Conservation (phyloP, 192 early-diverging fungal genomes). For the Dispira parvispora region DNA sequence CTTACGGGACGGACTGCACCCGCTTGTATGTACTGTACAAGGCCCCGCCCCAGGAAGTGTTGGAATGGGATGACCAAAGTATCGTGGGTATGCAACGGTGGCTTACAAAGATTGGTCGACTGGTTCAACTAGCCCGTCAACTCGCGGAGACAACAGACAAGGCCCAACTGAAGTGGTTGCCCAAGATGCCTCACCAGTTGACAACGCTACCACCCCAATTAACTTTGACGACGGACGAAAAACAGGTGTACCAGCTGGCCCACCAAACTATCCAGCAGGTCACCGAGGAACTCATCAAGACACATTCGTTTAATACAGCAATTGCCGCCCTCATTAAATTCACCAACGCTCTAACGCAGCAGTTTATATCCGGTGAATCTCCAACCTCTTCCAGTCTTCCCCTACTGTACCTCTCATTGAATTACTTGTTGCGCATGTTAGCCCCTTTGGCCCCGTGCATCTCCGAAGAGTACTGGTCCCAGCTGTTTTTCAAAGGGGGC, state of each 20-base stretch:
- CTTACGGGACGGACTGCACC: slow-evolving; percentile 66
- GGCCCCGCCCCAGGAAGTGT: slow-evolving; percentile 72
- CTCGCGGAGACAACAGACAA: background rate
- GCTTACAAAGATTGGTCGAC: slow-evolving; percentile 38
- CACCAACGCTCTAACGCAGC: slow-evolving; percentile 27
- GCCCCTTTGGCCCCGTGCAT: slow-evolving; percentile 53
- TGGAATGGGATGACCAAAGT: slow-evolving; percentile 81
- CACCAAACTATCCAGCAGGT: slow-evolving; percentile 43
- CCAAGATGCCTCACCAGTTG: too few relatives aligned
- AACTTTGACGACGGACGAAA: background rate
- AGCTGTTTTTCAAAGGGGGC: slow-evolving; percentile 10
- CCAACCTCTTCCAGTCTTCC: slow-evolving; percentile 11
- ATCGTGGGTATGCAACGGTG: slow-evolving; percentile 89
- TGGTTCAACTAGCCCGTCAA: slow-evolving; percentile 27
- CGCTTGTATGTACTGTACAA: slow-evolving; percentile 73
- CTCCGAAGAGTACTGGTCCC: slow-evolving; percentile 60
- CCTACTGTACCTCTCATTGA: slow-evolving; percentile 32
- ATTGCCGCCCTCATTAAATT: slow-evolving; percentile 77
- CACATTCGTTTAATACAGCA: slow-evolving; percentile 61
- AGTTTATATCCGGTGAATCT: slow-evolving; percentile 5
- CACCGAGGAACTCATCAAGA: slow-evolving; percentile 16
- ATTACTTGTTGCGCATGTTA: slow-evolving; percentile 47
- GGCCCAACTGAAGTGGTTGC: background rate
- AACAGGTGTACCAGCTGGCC: slow-evolving; percentile 22
- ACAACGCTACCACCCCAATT: too few relatives aligned